Evolutionary conservation across 495 filamentous ascomycete genomes (phyloP).

Genomic region (Penicillium bialowiezense): DNA sequence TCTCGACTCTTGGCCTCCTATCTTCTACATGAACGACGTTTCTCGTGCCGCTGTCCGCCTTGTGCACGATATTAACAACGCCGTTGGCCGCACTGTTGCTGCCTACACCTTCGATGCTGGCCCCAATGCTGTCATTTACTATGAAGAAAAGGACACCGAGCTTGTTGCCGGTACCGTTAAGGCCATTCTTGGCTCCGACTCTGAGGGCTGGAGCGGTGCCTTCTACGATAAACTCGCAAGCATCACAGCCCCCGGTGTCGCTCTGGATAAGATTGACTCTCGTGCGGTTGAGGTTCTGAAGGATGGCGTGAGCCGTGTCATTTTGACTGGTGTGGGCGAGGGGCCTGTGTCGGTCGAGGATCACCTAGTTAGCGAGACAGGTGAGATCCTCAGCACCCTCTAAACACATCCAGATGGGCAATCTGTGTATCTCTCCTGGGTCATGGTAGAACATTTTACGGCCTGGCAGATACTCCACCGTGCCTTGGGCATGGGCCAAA

Average conservation of each 20-base stretch:
- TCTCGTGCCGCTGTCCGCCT: slow-evolving; percentile 78
- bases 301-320: slow-evolving; percentile 81
- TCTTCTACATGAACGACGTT: slow-evolving; percentile 97
- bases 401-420: slow-evolving; percentile 13
- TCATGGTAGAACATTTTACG: neutral
- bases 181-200: slow-evolving; percentile 40
- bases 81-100: slow-evolving; percentile 67
- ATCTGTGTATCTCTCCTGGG: slow-evolving; percentile 12
- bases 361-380: slow-evolving; percentile 70
- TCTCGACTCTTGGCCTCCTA: slow-evolving; percentile 90
- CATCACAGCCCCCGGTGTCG: slow-evolving; percentile 44
- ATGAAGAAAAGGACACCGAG: slow-evolving; percentile 70
- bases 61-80: slow-evolving; percentile 82
- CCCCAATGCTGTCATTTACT: slow-evolving; percentile 96
- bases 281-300: slow-evolving; percentile 58
- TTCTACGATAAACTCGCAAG: slow-evolving; percentile 48
- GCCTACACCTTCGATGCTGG: slow-evolving; percentile 98
- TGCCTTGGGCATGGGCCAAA: slow-evolving; percentile 12
- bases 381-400: slow-evolving; percentile 45
- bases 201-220: slow-evolving; percentile 62
- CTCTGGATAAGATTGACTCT: slow-evolving; percentile 51
- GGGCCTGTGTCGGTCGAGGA: slow-evolving; percentile 78
- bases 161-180: slow-evolving; percentile 70
- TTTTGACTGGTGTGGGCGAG: slow-evolving; percentile 87
- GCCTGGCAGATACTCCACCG: slow-evolving; percentile 25